Conservation (phyloP, 805 yeast species). For the Isabelozyma pseudorhagii region DNA sequence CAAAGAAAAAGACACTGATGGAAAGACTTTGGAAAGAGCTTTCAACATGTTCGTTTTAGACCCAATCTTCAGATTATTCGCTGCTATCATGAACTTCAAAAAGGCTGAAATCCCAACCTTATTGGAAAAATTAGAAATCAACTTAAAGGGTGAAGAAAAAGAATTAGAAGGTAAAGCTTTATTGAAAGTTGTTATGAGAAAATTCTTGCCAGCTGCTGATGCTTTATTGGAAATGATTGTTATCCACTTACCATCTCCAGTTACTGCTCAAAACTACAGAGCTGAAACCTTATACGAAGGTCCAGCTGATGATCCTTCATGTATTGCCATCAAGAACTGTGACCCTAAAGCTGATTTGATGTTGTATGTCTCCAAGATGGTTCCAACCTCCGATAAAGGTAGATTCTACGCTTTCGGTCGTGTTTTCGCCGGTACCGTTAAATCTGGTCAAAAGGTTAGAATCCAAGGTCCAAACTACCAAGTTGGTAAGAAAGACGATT, state of each 20-base stretch:
- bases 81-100: conserved; percentile 98
- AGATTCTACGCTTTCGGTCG: conserved; percentile 99
- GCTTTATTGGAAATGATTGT: conserved; percentile 98
- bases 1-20: conserved; percentile 94
- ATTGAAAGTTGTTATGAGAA: conserved; percentile 97
- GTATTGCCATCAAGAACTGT: conserved; percentile 94
- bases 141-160: conserved; percentile 93
- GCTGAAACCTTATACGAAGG: conserved; percentile 99
- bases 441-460: conserved; percentile 98
- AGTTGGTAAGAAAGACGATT: conserved; percentile 97
- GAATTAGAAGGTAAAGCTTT: conserved; percentile 98
- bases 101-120: conserved; percentile 92
- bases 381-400: conserved; percentile 99
- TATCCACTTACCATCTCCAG: conserved; percentile 98
- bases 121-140: conserved; percentile 90
- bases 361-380: conserved; percentile 99
- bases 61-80: conserved; percentile 97
- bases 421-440: conserved; percentile 99
- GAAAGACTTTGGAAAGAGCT: conserved; percentile 96
- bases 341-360: conserved; percentile 97
- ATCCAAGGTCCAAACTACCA: conserved; percentile 99
- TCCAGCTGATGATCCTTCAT: conserved; percentile 89
- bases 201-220: conserved; percentile 99
- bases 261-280: conserved; percentile 98
- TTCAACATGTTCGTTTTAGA: conserved; percentile 98